phyloP scores from a whole-genome alignment of 306 rosid genomes.

The cucumber (Cucumis sativus) region Cucumber_9930_V3 NC_026660.2:21950501-21951000 shows the following conservation, averaged over 20 bases:
- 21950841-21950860: too few relatives aligned
- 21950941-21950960: too few relatives aligned
- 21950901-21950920: too few relatives aligned
- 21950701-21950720: background rate
- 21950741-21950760: background rate
- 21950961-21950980: too few relatives aligned
- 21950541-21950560: constrained; percentile 10
- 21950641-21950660: background rate
- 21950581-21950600: constrained; percentile 72
- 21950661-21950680: background rate
- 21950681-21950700: constrained; percentile 1
- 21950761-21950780: too few relatives aligned
- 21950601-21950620: constrained; percentile 58
- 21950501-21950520: constrained; percentile 23
- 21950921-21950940: too few relatives aligned
- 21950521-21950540: constrained; percentile 26
- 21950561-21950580: constrained; percentile 17
- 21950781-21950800: too few relatives aligned
- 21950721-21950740: background rate
- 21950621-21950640: background rate
- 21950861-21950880: too few relatives aligned
- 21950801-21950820: too few relatives aligned
- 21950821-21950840: too few relatives aligned
- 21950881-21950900: too few relatives aligned
- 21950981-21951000: too few relatives aligned